Evolutionary conservation across 2,329 filamentous ascomycete genomes (phyloP).

Genomic region (Endocalyx cinctus): DNA sequence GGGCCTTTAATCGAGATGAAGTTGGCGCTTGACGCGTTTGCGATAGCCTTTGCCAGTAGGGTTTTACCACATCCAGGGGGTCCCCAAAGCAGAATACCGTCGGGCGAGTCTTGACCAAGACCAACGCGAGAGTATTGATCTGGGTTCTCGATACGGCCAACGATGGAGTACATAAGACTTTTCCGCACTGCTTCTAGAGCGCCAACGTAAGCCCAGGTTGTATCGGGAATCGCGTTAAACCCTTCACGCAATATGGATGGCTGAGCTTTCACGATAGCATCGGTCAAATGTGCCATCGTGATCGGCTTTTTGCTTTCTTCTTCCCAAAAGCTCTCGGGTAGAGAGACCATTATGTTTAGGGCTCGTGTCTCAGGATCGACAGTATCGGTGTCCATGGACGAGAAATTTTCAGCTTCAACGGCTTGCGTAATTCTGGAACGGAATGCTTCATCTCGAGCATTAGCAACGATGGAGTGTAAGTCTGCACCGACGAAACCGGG

Average conservation of each 20-base stretch:
- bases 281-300: conserved; percentile 62
- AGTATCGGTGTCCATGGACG: conserved; percentile 18
- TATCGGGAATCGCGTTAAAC: conserved; percentile 89
- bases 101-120: conserved; percentile 72
- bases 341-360: conserved; percentile 6
- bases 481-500: conserved; percentile 93
- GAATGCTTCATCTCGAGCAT: conserved; percentile 35
- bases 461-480: conserved; percentile 59
- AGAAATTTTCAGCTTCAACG: conserved; percentile 7
- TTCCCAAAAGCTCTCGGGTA: conserved; percentile 16
- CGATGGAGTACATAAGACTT: conserved; percentile 79
- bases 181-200: conserved; percentile 75
- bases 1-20: conserved; percentile 98
- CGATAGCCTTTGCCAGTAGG: conserved; percentile 89
- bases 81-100: conserved; percentile 91
- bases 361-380: no score
- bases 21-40: conserved; percentile 91
- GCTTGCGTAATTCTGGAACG: conserved; percentile 21
- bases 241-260: conserved; percentile 86
- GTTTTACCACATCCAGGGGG: conserved; percentile 97
- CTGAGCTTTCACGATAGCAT: conserved; percentile 69
- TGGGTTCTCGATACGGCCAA: conserved; percentile 81
- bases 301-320: conserved; percentile 23
- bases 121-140: conserved; percentile 72
- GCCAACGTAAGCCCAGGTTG: conserved; percentile 90